Conservation (phyloP, 2,329 filamentous ascomycete species). For the Aureobasidium sp. region DNA sequence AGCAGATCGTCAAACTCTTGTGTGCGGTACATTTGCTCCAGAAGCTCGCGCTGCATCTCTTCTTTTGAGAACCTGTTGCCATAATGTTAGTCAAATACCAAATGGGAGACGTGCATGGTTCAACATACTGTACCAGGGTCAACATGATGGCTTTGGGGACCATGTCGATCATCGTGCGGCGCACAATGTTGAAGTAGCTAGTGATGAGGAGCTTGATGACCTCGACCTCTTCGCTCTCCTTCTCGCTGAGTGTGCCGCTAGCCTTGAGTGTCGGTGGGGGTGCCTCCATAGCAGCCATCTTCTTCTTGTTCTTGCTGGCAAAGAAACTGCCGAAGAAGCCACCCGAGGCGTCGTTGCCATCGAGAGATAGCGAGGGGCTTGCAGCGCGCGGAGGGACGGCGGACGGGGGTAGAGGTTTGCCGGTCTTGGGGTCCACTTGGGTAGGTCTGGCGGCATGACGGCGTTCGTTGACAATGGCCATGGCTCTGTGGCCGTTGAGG, state of each 20-base stretch:
- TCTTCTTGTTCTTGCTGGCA: constrained; percentile 99
- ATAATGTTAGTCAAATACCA: constrained; percentile 17
- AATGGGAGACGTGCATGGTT: constrained; percentile 16
- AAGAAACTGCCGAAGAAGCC: constrained; percentile 99
- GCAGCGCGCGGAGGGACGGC: constrained; percentile 62
- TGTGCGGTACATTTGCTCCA: constrained; percentile 95
- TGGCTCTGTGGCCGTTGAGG: constrained; percentile 90
- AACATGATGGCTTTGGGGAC: constrained; percentile 99
- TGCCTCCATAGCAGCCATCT: constrained; percentile 98
- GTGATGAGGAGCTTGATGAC: constrained; percentile 97
- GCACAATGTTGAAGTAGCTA: constrained; percentile 97
- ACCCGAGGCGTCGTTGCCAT: constrained; percentile 38
- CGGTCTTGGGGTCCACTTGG: constrained; percentile 96
- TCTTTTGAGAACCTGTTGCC: constrained; percentile 76
- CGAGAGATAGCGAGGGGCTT: constrained; percentile 64
- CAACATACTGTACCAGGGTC: constrained; percentile 81
- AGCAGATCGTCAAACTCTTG: constrained; percentile 87
- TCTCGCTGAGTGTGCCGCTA: constrained; percentile 85
- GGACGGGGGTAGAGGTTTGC: constrained; percentile 72
- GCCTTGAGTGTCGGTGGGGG: constrained; percentile 91
- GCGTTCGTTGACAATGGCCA: constrained; percentile 95
- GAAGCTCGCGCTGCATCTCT: constrained; percentile 93
- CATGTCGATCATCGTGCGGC: constrained; percentile 99
- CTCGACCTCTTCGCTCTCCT: constrained; percentile 92
- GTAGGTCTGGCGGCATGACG: constrained; percentile 76